These are phyloP conservation scores for Colletotrichum cuscutae DNA, from an alignment of 2,329 filamentous ascomycete species.

Conservation along the genomic window DNA sequence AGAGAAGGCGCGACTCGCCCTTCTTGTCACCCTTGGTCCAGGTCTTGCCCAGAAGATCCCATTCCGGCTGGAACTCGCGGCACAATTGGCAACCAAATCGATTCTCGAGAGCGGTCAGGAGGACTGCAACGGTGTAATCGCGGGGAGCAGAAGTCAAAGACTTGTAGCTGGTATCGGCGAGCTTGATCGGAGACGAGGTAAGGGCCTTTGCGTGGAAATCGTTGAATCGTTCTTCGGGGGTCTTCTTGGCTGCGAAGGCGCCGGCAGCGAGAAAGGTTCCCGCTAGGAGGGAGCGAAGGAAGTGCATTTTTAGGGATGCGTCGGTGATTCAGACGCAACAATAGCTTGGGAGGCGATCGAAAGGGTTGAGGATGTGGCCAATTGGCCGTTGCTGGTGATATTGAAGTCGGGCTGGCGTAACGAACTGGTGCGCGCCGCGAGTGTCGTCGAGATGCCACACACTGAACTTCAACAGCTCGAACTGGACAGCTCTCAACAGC, in stretches of 20 bases:
- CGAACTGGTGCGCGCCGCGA: constrained; percentile 7
- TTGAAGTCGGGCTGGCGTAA: constrained; percentile 24
- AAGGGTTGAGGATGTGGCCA: constrained; percentile 7
- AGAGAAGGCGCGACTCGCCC: constrained; percentile 77
- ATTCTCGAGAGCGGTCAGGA: constrained; percentile 86
- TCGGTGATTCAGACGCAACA: neutral
- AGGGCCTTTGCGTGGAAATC: constrained; percentile 76
- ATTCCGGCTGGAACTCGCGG: constrained; percentile 92
- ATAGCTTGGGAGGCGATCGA: constrained; percentile 37
- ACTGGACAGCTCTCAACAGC: constrained; percentile 34
- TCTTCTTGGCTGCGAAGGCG: constrained; percentile 72
- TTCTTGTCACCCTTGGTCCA: constrained; percentile 88
- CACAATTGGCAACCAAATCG: constrained; percentile 89
- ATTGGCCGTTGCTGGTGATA: constrained; percentile 29
- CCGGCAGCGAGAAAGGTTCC: constrained; percentile 70
- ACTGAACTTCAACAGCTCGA: constrained; percentile 3
- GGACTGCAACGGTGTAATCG: constrained; percentile 84
- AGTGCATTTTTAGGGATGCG: constrained; percentile 69
- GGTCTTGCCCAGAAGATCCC: constrained; percentile 85
- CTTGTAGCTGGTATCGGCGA: constrained; percentile 80
- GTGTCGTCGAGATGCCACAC: constrained; percentile 2
- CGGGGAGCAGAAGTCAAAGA: constrained; percentile 80
- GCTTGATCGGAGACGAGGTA: constrained; percentile 75
- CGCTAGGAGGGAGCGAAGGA: constrained; percentile 71
- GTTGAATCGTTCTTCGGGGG: constrained; percentile 72